Base-by-base conservation (phyloP, 208 protist genomes). In the Wallacemonas sp. region DNA sequence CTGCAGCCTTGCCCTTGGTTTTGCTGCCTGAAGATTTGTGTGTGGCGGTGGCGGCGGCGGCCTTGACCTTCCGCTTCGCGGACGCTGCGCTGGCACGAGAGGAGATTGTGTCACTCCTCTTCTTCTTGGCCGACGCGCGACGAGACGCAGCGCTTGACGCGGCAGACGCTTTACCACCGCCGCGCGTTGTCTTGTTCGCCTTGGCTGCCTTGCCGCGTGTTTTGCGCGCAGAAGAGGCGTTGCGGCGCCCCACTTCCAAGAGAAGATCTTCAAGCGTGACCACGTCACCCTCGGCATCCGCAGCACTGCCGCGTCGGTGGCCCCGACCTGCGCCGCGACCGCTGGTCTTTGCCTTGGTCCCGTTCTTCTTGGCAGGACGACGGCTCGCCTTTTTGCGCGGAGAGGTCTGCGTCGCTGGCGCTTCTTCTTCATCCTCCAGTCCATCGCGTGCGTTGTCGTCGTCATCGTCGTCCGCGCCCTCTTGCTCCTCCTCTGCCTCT, bases 51-150 rank as follows among this genome's bases (percentile, higher is more conserved):
- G 51, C 12, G 12, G 41, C 31, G 36, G 46, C 66, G 11, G 61
- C 64, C 39, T 44, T 68, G 15, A 49, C 33, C 56, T 49, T 69
- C 51, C 33, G 42, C 12, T 22, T 33, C 1, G 55, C 28, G 9
- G 70, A 62, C 14, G 49, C 4, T 0, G 33, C 19, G 17, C 44
- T 49, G 17, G 17, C 36, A 14, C 36, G 12, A 42, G 38, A 11
- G 38, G 38, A 42, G 11, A 17, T 39, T 31, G 30, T 58, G 1
- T 46, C 9, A 22, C 33, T 70, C 54, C 45, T 36, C 42, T 68
- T 56, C 27, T 42, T 22, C 53, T 66, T 71, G 68, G 36, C 6
- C 36, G n/a, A n/a, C n/a, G n/a, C n/a, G n/a, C n/a, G n/a, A n/a
- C n/a, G n/a, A n/a, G n/a, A n/a, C n/a, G n/a, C n/a, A n/a, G n/a